Evolutionary conservation across 352 stramenopile genomes (phyloP).

Genomic region (Pythium catenulatum): DNA sequence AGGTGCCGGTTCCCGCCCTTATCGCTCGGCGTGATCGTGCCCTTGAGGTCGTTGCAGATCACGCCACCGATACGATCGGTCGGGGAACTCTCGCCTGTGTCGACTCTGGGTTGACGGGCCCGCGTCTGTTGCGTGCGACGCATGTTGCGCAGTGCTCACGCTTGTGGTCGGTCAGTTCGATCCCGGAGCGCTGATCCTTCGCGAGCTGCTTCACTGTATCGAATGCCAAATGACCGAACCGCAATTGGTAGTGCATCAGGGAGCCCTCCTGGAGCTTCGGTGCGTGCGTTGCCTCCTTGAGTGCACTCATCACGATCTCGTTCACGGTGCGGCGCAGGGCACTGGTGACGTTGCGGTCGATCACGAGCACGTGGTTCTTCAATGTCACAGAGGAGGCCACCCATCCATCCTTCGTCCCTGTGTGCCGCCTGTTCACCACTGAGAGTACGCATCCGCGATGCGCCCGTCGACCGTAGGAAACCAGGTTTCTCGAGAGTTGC

Average conservation of each 20-base stretch:
- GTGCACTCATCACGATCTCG: not conserved
- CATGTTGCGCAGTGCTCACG: not conserved
- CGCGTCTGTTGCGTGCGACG: slow-evolving; percentile 7
- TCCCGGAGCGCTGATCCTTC: not conserved
- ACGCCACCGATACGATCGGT: slow-evolving; percentile 4
- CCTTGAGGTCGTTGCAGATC: slow-evolving; percentile 9
- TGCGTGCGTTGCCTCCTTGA: no score
- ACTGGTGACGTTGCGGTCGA: not conserved
- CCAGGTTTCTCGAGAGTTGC: not conserved
- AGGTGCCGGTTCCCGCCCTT: not conserved
- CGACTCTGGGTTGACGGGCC: not conserved
- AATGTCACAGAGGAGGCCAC: not conserved
- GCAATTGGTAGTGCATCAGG: slow-evolving; percentile 19
- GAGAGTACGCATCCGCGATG: not conserved
- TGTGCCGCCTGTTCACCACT: not conserved
- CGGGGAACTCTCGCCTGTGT: not conserved
- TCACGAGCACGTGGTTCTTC: slow-evolving; percentile 2
- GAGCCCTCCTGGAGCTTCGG: slow-evolving; percentile 15
- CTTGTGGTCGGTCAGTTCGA: slow-evolving; percentile 7
- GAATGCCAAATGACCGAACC: slow-evolving; percentile 20
- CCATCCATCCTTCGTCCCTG: not conserved
- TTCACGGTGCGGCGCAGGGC: not conserved
- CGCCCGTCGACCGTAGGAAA: not conserved
- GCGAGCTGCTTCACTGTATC: slow-evolving; percentile 32
- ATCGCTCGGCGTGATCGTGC: not conserved